Conservation (phyloP, 2,329 filamentous ascomycete species). For the Dichotomopilus funicola region DNA sequence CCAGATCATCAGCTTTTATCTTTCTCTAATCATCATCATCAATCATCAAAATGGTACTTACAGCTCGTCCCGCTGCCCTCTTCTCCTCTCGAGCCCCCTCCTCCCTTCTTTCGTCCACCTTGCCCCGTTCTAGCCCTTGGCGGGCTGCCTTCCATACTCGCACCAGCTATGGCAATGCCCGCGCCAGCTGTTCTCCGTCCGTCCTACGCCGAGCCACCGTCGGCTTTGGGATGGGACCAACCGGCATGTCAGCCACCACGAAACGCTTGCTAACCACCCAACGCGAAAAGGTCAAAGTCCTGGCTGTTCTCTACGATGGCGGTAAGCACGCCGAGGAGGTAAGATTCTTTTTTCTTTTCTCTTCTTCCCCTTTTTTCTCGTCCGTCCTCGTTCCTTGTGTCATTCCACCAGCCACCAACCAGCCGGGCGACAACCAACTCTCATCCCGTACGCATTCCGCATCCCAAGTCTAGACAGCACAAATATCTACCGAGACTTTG, state of each 20-base stretch:
- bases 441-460: no score
- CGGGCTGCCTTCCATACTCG: conserved; percentile 3
- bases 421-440: no score
- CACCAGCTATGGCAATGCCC: no score
- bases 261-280: conserved; percentile 47
- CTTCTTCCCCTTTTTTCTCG: conserved; percentile 6
- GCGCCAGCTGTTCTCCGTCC: no score
- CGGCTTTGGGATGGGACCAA: not conserved
- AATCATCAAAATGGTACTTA: conserved; percentile 24
- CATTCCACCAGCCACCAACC: not conserved
- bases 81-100: conserved; percentile 9
- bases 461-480: no score
- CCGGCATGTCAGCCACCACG: not conserved
- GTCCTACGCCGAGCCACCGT: no score
- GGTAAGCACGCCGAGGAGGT: conserved; percentile 82
- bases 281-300: conserved; percentile 78
- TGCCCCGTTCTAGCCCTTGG: conserved; percentile 6
- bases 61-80: conserved; percentile 10
- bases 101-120: conserved; percentile 4
- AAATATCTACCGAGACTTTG: no score
- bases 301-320: conserved; percentile 90
- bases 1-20: no score
- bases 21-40: not conserved
- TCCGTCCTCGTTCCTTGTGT: not conserved
- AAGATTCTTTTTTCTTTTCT: conserved; percentile 26